Base-by-base conservation (phyloP, 2,329 filamentous ascomycete genomes). In the Fusarium mexicanum region DNA sequence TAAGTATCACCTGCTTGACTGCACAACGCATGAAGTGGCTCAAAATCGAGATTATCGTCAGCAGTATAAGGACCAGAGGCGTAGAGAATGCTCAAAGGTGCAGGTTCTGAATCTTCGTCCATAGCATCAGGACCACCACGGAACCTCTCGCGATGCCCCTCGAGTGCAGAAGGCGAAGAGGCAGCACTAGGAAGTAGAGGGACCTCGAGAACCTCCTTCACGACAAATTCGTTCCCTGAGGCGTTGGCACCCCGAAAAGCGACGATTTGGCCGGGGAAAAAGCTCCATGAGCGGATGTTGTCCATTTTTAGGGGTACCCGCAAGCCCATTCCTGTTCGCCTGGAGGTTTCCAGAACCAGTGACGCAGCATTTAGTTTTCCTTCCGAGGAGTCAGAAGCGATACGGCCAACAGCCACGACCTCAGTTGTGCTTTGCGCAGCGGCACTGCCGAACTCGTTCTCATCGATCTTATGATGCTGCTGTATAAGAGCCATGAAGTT, bases 251-350 rank as follows among this genome's bases (percentile, higher is more conserved):
- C 96, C 70, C 89, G 89, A 35, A 98, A 84, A 12, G 96, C 96
- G 37, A 98, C 94, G 60, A 98, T 94, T 80, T 98, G 95, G 11
- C 96, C 96, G 0, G 96, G 96, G 80, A 98, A 98, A 85, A 98
- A 94, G 80, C 94, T 92, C 83, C 93, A 96, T 4, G 88, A 73
- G 37, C 87, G 84, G 3, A 97, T 81, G 6, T 88, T 88, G 69
- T 92, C 89, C 65, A 98, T 85, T 73, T 94, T 94, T 24, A 99
- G 83, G 9, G 94, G 93, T 37, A 98, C 90, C 66, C 96, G 90
- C 65, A 94, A 85, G 9, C 95, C 96, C 73, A 92, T 94, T 41
- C 96, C 96, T 76, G 91, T 94, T 37, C 94, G 88, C 75, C 96
- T 88, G 31, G 95, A 97, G 26, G 93, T 96, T 83, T 99, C 96